Evolutionary conservation across 2,329 filamentous ascomycete species (phyloP), one percentile per base, ranked within the genome.

Genomic region (Arthrinium puccinioides): DNA sequence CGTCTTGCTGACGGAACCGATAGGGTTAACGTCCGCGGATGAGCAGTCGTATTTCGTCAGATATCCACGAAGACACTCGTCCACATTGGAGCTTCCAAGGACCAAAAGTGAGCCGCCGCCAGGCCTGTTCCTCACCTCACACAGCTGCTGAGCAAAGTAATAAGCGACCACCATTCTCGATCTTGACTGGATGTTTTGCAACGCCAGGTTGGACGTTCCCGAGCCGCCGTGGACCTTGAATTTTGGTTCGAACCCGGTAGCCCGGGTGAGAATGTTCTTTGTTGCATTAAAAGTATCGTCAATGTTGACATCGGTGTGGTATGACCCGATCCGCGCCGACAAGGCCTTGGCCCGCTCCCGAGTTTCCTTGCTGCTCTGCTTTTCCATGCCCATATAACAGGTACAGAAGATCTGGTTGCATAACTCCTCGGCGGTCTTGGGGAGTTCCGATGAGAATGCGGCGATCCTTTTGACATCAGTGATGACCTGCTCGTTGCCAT

Each of bases 261-360:
- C 70, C 3, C 67, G 56, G 0, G 69, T 67, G 38, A 87, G 66
- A 1, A 87, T 60, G 29, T 68, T 69, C 46, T 73, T 76, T 36
- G 79, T 63, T 0, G 81, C 73, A 15, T 72, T 64, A 43, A 79
- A 77, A 8, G 81, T 70, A 2, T 70, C 68, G 52, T 90, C 86
- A 39, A 90, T 87, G 50, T 87, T 76, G 30, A 87, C 64, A 51
- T 89, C 74, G 4, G 76, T 68, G 53, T 92, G 87, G 50, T 87
- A 80, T 13, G 74, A 68, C 4, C 84, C 85, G 36, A 90, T 87
- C 5, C 64, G 68, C 4, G 64, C 51, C 5, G 71, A 56, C 1
- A 90, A 67, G 1, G 72, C 66, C 50, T 74, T 73, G 2, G 86
- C 82, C 20, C 86, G 68, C 32, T 70, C 65, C 9, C 84, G 65